These are phyloP conservation scores for Psilocybe subaeruginosa DNA, from an alignment of 768 basidiomycete genomes.

Conservation along the genomic window DNA sequence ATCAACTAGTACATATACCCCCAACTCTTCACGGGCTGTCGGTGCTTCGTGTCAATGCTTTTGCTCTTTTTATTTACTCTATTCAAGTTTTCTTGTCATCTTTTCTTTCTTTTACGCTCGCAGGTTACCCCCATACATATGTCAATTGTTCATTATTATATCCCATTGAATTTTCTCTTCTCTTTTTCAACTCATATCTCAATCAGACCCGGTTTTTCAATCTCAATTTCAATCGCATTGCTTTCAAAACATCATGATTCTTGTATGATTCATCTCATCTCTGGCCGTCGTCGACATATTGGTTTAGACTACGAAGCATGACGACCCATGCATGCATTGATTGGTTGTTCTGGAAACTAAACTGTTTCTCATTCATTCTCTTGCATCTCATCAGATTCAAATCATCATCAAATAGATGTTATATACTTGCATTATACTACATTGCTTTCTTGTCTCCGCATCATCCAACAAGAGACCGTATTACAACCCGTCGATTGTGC, in stretches of 20 bases:
- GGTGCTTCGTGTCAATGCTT: slow-evolving; percentile 3
- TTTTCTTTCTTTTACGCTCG: background rate
- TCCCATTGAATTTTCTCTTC: background rate
- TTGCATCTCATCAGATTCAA: background rate
- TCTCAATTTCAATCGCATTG: background rate
- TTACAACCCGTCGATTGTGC: slow-evolving; percentile 56
- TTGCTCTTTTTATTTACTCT: slow-evolving; percentile 2
- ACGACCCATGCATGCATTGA: too few species aligned
- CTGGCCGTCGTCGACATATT: background rate
- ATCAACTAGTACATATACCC: slow-evolving; percentile 2
- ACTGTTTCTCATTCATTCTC: too few species aligned
- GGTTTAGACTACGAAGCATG: too few species aligned
- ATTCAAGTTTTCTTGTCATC: background rate
- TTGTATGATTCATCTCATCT: background rate
- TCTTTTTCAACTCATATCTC: slow-evolving; percentile 9
- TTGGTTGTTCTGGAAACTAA: too few species aligned
- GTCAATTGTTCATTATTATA: background rate
- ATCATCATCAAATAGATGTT: slow-evolving; percentile 10
- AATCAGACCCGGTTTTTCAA: background rate
- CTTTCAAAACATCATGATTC: background rate
- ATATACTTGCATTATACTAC: slow-evolving; percentile 15
- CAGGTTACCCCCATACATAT: too few species aligned
- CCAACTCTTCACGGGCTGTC: background rate
- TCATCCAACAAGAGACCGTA: background rate
- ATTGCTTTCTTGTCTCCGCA: background rate